Conservation (phyloP, 106 monocot species). For the Dactylorhiza incarnata region DNA sequence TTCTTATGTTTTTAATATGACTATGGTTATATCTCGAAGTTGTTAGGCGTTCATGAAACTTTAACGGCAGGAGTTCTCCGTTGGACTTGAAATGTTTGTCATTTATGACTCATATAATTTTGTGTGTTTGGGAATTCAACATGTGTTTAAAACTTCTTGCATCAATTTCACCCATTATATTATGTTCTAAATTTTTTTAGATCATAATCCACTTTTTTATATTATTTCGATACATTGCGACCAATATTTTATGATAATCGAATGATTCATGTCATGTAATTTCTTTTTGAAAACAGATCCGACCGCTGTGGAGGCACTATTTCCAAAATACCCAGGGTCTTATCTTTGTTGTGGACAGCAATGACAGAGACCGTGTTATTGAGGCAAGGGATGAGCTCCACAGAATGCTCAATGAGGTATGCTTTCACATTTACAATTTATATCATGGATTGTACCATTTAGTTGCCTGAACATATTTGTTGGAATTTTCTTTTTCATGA, state of each 20-base stretch:
- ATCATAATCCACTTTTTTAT: neutral
- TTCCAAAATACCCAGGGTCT: conserved; percentile 77
- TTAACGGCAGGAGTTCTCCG: neutral
- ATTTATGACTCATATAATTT: neutral
- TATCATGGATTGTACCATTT: neutral
- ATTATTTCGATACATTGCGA: neutral
- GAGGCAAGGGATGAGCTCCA: conserved; percentile 78
- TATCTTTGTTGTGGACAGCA: conserved; percentile 79
- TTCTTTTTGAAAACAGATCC: conserved; percentile 36
- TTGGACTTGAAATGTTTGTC: neutral
- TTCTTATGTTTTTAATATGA: neutral
- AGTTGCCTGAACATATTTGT: neutral
- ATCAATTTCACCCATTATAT: neutral
- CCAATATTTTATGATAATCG: neutral
- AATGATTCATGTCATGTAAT: neutral
- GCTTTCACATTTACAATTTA: neutral
- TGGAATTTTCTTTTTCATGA: neutral
- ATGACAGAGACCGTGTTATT: conserved; percentile 74
- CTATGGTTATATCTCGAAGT: neutral
- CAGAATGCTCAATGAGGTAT: conserved; percentile 76
- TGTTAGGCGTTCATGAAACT: neutral
- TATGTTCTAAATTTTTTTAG: neutral
- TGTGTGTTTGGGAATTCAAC: neutral
- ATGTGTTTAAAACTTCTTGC: neutral
- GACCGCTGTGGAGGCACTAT: conserved; percentile 80